Conservation (phyloP, 306 rosid genomes). For the Glycine latifolia region DNA sequence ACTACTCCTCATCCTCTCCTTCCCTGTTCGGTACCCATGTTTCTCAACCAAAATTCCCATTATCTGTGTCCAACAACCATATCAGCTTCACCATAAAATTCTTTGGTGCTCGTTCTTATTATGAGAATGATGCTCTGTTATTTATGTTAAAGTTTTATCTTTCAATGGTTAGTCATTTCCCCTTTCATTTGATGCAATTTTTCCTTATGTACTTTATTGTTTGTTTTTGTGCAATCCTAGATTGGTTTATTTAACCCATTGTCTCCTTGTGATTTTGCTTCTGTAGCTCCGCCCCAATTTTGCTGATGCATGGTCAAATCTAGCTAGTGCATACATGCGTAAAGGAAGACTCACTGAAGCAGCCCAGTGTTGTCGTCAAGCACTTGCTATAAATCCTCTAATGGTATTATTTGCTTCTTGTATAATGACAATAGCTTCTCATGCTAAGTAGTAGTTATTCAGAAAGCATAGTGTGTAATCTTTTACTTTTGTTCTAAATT, state of each 20-base stretch:
- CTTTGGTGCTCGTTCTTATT: not conserved
- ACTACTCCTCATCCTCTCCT: not conserved
- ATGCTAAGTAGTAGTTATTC: not conserved
- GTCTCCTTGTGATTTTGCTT: conserved; percentile 30
- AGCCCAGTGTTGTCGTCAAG: conserved; percentile 98
- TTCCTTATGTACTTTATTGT: not conserved
- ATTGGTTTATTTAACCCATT: conserved; percentile 25
- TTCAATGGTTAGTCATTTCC: not conserved
- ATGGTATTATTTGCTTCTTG: conserved; percentile 61
- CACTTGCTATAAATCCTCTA: conserved; percentile 89
- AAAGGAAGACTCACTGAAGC: conserved; percentile 96
- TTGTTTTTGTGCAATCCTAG: conserved; percentile 1
- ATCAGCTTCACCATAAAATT: not conserved
- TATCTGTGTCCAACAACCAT: conserved; percentile 8
- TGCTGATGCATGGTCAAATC: conserved; percentile 98
- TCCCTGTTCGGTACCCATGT: not conserved
- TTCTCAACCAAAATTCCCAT: not conserved
- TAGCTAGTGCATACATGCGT: conserved; percentile 98
- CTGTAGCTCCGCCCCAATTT: conserved; percentile 95
- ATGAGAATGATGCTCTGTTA: conserved; percentile 12
- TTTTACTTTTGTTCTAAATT: conserved; percentile 24
- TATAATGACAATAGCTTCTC: conserved; percentile 23
- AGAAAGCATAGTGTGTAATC: conserved; percentile 5
- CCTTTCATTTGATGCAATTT: not conserved
- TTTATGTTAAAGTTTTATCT: not conserved